These are phyloP conservation scores for Phellinidium pouzarii DNA, from an alignment of 1,284 basidiomycete species.

Conservation along the genomic window DNA sequence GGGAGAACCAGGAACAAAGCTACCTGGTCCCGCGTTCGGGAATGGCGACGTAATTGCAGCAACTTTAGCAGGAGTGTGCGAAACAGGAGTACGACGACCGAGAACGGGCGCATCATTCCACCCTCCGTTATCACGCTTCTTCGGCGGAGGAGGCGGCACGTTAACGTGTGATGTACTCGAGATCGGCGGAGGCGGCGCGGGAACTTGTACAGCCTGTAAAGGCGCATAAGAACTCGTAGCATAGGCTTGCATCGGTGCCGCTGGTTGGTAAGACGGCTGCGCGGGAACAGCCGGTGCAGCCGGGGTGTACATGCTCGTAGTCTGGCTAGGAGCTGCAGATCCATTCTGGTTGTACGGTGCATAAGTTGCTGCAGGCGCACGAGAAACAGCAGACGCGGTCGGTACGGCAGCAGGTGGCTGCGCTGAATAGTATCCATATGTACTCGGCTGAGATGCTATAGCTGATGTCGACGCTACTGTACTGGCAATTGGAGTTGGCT, in stretches of 20 bases:
- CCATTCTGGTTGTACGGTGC: slow-evolving; percentile 12
- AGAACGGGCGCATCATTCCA: slow-evolving; percentile 87
- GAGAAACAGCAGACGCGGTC: slow-evolving; percentile 1
- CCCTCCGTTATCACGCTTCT: slow-evolving; percentile 64
- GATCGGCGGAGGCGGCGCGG: slow-evolving; percentile 26
- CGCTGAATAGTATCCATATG: slow-evolving; percentile 15
- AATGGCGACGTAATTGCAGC: slow-evolving; percentile 84
- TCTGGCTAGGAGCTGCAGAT: slow-evolving; percentile 12
- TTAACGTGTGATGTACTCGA: slow-evolving; percentile 21
- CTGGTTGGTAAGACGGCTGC: slow-evolving; percentile 24
- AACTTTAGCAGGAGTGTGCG: slow-evolving; percentile 45
- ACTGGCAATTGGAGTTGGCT: slow-evolving; percentile 3
- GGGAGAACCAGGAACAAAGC: slow-evolving; percentile 32
- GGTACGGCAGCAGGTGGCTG: slow-evolving; percentile 2
- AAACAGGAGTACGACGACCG: slow-evolving; percentile 46
- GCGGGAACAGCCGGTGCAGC: slow-evolving; percentile 14
- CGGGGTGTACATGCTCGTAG: slow-evolving; percentile 19
- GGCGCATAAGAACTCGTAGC: slow-evolving; percentile 21
- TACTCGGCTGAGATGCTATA: background rate
- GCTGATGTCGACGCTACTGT: slow-evolving; percentile 10
- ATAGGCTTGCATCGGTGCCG: slow-evolving; percentile 22
- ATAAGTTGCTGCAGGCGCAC: slow-evolving; percentile 7
- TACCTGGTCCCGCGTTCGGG: slow-evolving; percentile 58
- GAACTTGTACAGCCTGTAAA: slow-evolving; percentile 22
- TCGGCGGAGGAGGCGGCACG: slow-evolving; percentile 37